These are phyloP conservation scores for Epichloe gansuensis DNA, from an alignment of 2,329 filamentous ascomycete species.

Conservation along the genomic window DNA sequence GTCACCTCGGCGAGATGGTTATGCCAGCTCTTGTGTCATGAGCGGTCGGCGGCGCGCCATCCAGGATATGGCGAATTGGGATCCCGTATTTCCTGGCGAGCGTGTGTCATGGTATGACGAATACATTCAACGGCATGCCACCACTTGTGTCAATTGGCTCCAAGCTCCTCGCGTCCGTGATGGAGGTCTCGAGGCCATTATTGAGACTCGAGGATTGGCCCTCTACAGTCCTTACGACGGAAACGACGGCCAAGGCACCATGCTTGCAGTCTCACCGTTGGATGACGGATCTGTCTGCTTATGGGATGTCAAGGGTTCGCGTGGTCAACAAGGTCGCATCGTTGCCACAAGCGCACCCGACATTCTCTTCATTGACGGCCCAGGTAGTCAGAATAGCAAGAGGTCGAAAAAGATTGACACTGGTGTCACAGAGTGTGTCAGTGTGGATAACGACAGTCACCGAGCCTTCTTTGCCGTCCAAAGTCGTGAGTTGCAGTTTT, in stretches of 20 bases:
- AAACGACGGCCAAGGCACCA: slow-evolving; percentile 29
- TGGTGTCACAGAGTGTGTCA: slow-evolving; percentile 69
- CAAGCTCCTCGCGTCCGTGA: slow-evolving; percentile 43
- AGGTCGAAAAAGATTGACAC: slow-evolving; percentile 57
- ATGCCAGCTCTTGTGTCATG: background rate
- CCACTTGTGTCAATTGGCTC: slow-evolving; percentile 66
- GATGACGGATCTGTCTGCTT: slow-evolving; percentile 81
- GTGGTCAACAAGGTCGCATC: slow-evolving; percentile 46
- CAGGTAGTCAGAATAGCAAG: slow-evolving; percentile 30
- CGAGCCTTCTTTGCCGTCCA: slow-evolving; percentile 73
- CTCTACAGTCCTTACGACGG: slow-evolving; percentile 45
- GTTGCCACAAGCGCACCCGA: slow-evolving; percentile 53
- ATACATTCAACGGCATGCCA: slow-evolving; percentile 71
- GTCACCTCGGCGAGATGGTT: background rate
- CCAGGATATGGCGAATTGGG: slow-evolving; percentile 67
- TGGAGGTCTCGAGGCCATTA: slow-evolving; percentile 29
- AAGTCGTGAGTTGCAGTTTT: slow-evolving; percentile 37
- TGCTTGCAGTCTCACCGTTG: slow-evolving; percentile 60
- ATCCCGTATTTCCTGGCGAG: slow-evolving; percentile 63
- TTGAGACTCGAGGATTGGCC: slow-evolving; percentile 64
- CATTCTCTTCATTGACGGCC: slow-evolving; percentile 49
- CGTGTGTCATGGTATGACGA: slow-evolving; percentile 76
- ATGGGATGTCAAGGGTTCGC: slow-evolving; percentile 60
- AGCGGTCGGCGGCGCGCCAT: slow-evolving; percentile 9
- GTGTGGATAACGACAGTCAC: slow-evolving; percentile 55